Base-by-base conservation (phyloP, 2,329 filamentous ascomycete species). In the Tricladium varicosporioides region DNA sequence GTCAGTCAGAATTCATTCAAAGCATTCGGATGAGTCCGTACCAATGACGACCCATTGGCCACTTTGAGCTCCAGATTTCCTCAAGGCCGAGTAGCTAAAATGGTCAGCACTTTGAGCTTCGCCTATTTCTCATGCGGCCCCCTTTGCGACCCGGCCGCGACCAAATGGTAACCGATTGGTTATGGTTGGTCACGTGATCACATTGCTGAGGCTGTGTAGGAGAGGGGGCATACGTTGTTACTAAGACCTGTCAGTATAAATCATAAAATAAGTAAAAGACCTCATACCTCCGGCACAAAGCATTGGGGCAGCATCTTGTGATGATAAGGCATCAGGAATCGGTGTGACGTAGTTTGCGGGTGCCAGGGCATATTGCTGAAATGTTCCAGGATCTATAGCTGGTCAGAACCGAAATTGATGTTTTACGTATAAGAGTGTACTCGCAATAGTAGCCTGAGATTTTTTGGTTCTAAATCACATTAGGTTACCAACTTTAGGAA, bases 321-420 rank as follows among this genome's bases (percentile, higher is more conserved):
- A 84, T 44, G 77, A 71, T 15, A 89, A 71, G 2, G 70, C 72
- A 4, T 86, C 84, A 1, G 86, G 86, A 63, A 89, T 88, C 1
- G 84, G 84, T 0, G 86, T 89, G 1, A 88, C 86, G 69, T 89
- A 89, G 71, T 81, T 80, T 2, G 85, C 85, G 9, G 84, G 83
- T 0, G 79, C 80, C 14, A 87, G 68, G 15, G 80, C 80, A 66
- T 88, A 89, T 72, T 88, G 84, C 68, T 89, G 86, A 69, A 89
- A 89, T n/a, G 86, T 89, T 40, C 86, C 86, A 0, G 86, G 86
- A 42, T 66, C 67, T 69, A 13, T 0, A 46, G 8, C 33, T 10
- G 36, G n/a, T 59, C 43, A 53, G 48, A 22, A 19, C 46, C 11
- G 5, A 40, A 13, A 13, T 11, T 40, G 36, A 40, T 2, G 10